Conservation (phyloP, 352 stramenopile genomes). For the Phytophthora pistaciae region DNA sequence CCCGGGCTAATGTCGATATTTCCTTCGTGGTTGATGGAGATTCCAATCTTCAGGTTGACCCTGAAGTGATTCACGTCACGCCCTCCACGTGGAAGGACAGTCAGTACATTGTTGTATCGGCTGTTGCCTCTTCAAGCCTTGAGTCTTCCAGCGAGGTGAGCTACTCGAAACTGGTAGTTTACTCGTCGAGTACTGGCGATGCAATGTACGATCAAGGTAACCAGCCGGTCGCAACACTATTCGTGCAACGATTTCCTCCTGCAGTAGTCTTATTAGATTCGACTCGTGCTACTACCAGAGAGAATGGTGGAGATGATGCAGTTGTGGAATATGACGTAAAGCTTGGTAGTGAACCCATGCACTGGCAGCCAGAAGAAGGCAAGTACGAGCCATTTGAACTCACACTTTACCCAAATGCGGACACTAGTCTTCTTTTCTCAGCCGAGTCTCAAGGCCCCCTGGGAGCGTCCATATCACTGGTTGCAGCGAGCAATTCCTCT, state of each 20-base stretch:
- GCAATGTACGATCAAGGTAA: constrained; percentile 46
- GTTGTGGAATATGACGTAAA: constrained; percentile 44
- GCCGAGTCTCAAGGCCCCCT: neutral
- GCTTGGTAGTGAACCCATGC: constrained; percentile 64
- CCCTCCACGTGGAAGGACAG: constrained; percentile 37
- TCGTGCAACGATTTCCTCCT: constrained; percentile 53
- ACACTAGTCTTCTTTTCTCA: constrained; percentile 59
- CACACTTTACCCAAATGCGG: constrained; percentile 39
- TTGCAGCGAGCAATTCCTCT: constrained; percentile 57
- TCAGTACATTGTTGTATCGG: constrained; percentile 37
- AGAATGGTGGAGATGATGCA: constrained; percentile 48
- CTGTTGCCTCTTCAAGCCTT: constrained; percentile 1
- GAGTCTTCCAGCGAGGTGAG: constrained; percentile 21
- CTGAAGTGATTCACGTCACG: constrained; percentile 41
- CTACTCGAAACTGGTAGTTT: constrained; percentile 36
- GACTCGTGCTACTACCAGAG: constrained; percentile 33
- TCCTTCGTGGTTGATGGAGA: constrained; percentile 30
- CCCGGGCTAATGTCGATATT: constrained; percentile 47
- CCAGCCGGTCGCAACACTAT: constrained; percentile 31
- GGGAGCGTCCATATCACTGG: constrained; percentile 35
- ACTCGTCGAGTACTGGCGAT: constrained; percentile 45
- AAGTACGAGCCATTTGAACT: constrained; percentile 53
- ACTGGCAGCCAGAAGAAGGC: constrained; percentile 58
- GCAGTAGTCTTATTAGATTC: constrained; percentile 52
- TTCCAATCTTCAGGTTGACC: constrained; percentile 40